Percentiles rank a stretch among this genome's conserved stretches.
phyloP scores from a whole-genome alignment of 371 early-diverging fungal species.

The Apophysomyces trapeziformis region DNA sequence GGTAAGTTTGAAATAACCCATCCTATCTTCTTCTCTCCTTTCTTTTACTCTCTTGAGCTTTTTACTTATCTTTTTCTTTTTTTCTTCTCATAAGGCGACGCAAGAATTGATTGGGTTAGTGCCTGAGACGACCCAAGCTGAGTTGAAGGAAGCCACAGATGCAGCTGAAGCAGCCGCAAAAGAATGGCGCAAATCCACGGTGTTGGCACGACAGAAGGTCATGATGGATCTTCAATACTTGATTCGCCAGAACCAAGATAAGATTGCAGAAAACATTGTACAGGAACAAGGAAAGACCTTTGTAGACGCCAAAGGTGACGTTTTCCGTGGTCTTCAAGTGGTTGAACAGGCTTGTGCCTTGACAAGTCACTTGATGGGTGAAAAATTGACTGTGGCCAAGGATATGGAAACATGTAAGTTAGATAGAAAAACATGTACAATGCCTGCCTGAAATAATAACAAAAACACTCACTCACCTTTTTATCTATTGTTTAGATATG shows the following conservation, averaged over 20 bases:
- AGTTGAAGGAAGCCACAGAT: constrained; percentile 83
- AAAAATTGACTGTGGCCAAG: constrained; percentile 83
- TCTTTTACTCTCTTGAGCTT: too few relatives aligned
- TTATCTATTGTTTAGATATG: constrained; percentile 55
- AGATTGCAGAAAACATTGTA: constrained; percentile 86
- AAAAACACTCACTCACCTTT: constrained; percentile 1
- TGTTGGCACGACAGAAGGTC: constrained; percentile 84
- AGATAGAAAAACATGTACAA: background rate
- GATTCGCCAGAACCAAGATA: constrained; percentile 84
- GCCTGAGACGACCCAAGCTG: constrained; percentile 88
- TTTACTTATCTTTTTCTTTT: background rate
- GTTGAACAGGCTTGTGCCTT: constrained; percentile 90
- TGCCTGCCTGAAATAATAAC: background rate
- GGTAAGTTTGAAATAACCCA: constrained; percentile 47
- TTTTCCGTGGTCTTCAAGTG: constrained; percentile 88
- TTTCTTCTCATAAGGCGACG: constrained; percentile 69
- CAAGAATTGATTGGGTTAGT: constrained; percentile 90
- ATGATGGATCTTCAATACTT: constrained; percentile 93
- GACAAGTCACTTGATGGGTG: constrained; percentile 83
- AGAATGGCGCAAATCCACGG: constrained; percentile 86
- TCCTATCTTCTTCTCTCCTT: too few relatives aligned
- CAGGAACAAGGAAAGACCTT: constrained; percentile 96
- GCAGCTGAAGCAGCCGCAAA: constrained; percentile 82
- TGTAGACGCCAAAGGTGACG: constrained; percentile 92
- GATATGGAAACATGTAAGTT: constrained; percentile 92